Evolutionary conservation across 106 monocot genomes (phyloP).

Genomic region (Acorus gramineus): DNA sequence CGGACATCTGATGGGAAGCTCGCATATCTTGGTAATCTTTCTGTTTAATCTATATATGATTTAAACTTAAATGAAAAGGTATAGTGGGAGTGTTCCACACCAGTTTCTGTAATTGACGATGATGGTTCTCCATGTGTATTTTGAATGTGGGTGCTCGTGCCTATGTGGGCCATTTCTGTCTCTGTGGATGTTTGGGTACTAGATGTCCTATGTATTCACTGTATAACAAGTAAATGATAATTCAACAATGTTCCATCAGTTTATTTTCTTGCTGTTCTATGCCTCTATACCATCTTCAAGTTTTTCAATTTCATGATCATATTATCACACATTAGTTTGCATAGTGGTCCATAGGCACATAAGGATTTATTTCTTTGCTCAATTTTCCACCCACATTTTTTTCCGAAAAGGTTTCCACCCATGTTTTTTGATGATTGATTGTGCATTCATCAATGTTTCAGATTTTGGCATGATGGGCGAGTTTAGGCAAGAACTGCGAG

Average conservation of each 20-base stretch:
- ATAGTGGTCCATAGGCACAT: no score
- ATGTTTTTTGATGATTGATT: background rate
- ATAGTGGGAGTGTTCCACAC: background rate
- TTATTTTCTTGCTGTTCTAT: no score
- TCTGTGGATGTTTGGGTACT: no score
- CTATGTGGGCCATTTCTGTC: no score
- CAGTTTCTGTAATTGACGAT: background rate
- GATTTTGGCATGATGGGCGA: constrained; percentile 99
- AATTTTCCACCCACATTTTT: background rate
- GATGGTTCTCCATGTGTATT: background rate
- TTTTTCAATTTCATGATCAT: background rate
- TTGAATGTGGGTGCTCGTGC: no score
- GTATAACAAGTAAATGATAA: no score
- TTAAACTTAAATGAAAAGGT: no score
- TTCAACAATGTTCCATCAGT: no score
- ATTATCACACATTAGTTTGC: no score
- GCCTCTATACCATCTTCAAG: no score
- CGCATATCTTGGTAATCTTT: constrained; percentile 72
- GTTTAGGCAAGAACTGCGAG: constrained; percentile 88
- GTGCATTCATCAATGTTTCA: constrained; percentile 17
- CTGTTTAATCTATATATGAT: background rate
- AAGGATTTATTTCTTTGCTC: background rate
- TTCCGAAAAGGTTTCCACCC: background rate
- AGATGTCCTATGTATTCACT: no score
- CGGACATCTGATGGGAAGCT: constrained; percentile 85